phyloP scores from a whole-genome alignment of 2,329 filamentous ascomycete species.

The Calonectria multiphialidica region DNA sequence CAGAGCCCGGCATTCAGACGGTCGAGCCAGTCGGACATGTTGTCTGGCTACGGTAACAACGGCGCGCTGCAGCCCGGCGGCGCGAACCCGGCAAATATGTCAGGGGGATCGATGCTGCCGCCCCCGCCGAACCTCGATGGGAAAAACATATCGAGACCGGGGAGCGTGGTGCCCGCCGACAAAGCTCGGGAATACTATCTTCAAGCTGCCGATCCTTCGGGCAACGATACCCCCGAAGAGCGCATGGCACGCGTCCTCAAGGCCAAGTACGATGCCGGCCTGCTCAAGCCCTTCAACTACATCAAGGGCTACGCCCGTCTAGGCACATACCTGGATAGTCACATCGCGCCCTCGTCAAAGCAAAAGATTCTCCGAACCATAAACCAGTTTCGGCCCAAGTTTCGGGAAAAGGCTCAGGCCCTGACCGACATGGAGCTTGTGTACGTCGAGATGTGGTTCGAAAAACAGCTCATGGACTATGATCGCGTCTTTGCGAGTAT shows the following conservation, averaged over 20 bases:
- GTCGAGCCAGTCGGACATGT: conserved; percentile 59
- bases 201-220: conserved; percentile 94
- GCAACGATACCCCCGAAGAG: conserved; percentile 87
- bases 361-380: conserved; percentile 93
- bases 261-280: conserved; percentile 95
- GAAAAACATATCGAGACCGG: conserved; percentile 71
- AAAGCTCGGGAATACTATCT: conserved; percentile 94
- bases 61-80: conserved; percentile 40
- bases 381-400: conserved; percentile 94
- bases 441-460: conserved; percentile 99
- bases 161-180: conserved; percentile 73
- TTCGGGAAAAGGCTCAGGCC: conserved; percentile 92
- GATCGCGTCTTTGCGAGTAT: conserved; percentile 98
- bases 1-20: conserved; percentile 59
- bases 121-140: conserved; percentile 58
- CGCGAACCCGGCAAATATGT: conserved; percentile 38
- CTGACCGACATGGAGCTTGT: conserved; percentile 95
- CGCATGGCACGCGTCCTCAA: conserved; percentile 94
- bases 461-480: conserved; percentile 95
- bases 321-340: conserved; percentile 90
- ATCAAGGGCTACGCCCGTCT: conserved; percentile 94
- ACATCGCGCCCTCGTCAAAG: conserved; percentile 85
- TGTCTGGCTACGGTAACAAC: conserved; percentile 62
- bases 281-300: conserved; percentile 98
- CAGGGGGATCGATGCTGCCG: conserved; percentile 59